Base-by-base conservation (phyloP, 192 early-diverging fungal genomes). In the Kappamyces sp. region DNA sequence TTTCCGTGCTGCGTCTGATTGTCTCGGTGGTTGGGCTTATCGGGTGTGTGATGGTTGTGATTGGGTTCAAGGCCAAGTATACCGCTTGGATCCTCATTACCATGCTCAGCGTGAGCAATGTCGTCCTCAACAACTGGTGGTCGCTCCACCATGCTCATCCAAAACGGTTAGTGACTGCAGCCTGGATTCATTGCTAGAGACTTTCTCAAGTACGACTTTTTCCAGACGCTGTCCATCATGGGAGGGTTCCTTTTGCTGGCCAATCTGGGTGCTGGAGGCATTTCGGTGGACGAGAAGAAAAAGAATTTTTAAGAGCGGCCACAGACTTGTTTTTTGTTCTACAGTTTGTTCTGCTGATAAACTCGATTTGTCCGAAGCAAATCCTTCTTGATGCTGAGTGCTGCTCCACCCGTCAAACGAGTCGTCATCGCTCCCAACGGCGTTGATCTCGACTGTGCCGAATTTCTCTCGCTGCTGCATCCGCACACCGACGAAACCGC, bases 1-100 rank as follows among this genome's bases (percentile, higher is more conserved):
- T 90, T 69, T 79, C 88, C 3, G 1, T 90, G 3, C 67, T 82
- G 33, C 81, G 94, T 9, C 41, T 86, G 12, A 47, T 85, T 40
- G 84, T 93, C 7, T 84, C 88, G 8, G 33, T 85, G 15, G 74
- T 96, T 32, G 88, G 87, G 23, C 71, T 91, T 33, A 69, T 84
- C 34, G 92, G 92, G 44, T 94, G 92, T 68, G 65, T 94, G 43
- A 90, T 96, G 90, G 90, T 98, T 32, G 92, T 90, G 1, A 84
- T 98, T 37, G 96, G 96, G 0, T 98, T 97, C 79, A 98, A 97
- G 74, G 93, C 96, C 40, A 94, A 92, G 77, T 91, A 83, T 80
- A 92, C 92, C 13, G 94, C 96, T 31, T 91, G 91, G 74, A 89
- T 97, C 51, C 66, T 98, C 42, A 88, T 97, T 43, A 70, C 91